Evolutionary conservation across 2,329 filamentous ascomycete genomes (phyloP).

Genomic region (Monosporascus sp.): DNA sequence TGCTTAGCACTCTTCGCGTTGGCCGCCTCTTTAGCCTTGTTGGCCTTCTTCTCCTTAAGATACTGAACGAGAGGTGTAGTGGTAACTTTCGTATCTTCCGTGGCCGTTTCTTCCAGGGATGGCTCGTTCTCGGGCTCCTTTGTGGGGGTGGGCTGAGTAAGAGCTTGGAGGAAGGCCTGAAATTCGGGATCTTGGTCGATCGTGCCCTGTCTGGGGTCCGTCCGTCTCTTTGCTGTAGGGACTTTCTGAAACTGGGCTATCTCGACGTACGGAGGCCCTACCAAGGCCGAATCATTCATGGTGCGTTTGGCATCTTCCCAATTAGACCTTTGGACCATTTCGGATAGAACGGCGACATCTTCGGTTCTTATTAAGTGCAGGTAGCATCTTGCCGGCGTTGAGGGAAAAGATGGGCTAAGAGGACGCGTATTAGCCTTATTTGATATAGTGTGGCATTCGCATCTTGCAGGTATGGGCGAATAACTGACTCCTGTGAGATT

Average conservation of each 20-base stretch:
- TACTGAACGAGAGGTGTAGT: slow-evolving; percentile 88
- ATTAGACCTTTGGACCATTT: slow-evolving; percentile 60
- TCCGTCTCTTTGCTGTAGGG: slow-evolving; percentile 66
- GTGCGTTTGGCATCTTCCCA: slow-evolving; percentile 83
- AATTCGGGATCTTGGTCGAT: slow-evolving; percentile 97
- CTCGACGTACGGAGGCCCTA: slow-evolving; percentile 76
- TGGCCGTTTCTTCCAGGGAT: slow-evolving; percentile 41
- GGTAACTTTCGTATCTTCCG: slow-evolving; percentile 57
- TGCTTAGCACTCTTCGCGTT: slow-evolving; percentile 53
- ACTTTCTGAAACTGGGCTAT: slow-evolving; percentile 80
- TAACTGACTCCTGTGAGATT: slow-evolving; percentile 72
- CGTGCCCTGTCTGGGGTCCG: slow-evolving; percentile 82
- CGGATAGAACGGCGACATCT: slow-evolving; percentile 61
- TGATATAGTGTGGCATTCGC: not conserved
- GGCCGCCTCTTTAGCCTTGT: slow-evolving; percentile 54
- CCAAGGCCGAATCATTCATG: slow-evolving; percentile 63
- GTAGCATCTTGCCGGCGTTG: slow-evolving; percentile 74
- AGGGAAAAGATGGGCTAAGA: slow-evolving; percentile 74
- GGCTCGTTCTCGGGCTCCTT: slow-evolving; percentile 46
- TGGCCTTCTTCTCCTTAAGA: slow-evolving; percentile 86
- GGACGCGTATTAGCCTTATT: slow-evolving; percentile 1
- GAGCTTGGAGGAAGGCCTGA: slow-evolving; percentile 81
- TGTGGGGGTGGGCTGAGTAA: slow-evolving; percentile 61
- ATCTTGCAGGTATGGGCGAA: slow-evolving; percentile 7
- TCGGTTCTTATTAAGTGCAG: slow-evolving; percentile 72